These are phyloP conservation scores for Thymus mandschuricus DNA, from an alignment of 257 asterid species.

Conservation along the genomic window DNA sequence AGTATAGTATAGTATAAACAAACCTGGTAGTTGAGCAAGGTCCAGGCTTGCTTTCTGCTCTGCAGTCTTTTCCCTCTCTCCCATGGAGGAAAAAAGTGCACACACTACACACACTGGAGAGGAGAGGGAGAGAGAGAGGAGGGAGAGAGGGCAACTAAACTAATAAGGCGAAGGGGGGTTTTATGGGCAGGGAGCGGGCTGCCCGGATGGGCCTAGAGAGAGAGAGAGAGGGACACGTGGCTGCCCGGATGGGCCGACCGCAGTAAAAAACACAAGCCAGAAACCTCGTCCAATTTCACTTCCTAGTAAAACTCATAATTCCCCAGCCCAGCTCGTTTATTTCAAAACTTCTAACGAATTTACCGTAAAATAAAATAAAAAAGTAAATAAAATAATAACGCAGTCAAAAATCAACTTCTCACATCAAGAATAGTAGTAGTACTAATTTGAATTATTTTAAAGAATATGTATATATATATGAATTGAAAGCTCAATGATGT, in stretches of 20 bases:
- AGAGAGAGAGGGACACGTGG: conserved; percentile 35
- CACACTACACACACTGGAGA: conserved; percentile 9
- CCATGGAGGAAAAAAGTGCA: conserved; percentile 42
- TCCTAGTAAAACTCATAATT: conserved; percentile 4
- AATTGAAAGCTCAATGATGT: too few species aligned
- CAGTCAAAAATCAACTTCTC: too few species aligned
- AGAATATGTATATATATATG: too few species aligned
- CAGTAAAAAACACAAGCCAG: conserved; percentile 27
- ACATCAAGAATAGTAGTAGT: too few species aligned
- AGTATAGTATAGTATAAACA: not conserved
- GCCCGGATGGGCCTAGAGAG: conserved; percentile 40
- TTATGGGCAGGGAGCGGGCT: conserved; percentile 61
- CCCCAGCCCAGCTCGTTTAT: not conserved
- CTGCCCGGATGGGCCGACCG: conserved; percentile 50
- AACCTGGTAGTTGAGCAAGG: conserved; percentile 53
- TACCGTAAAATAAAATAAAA: not conserved
- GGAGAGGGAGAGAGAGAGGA: conserved; percentile 30
- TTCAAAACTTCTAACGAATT: not conserved
- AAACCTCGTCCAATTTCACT: conserved; percentile 31
- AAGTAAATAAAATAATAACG: too few species aligned
- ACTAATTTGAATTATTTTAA: too few species aligned
- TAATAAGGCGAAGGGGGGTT: conserved; percentile 29
- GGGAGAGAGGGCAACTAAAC: conserved; percentile 24
- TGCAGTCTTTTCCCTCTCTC: conserved; percentile 53
- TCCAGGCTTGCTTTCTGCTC: conserved; percentile 45